Evolutionary conservation across 2,329 filamentous ascomycete species (phyloP).

Genomic region (Orbilia blumenaviensis): DNA sequence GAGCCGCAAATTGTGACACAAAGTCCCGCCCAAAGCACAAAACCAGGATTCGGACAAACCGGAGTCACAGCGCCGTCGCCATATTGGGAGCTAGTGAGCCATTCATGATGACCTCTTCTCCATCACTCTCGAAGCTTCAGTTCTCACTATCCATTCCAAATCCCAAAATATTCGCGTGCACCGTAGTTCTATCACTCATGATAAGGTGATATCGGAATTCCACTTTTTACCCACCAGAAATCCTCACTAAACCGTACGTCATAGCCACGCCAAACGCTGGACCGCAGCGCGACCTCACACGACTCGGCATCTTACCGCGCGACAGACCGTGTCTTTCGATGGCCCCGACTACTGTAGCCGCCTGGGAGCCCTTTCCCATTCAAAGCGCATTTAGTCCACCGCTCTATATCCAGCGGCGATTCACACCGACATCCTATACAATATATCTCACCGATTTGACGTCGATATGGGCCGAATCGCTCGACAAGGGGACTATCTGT

Average conservation of each 20-base stretch:
- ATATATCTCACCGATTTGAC: constrained; percentile 76
- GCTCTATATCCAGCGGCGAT: constrained; percentile 71
- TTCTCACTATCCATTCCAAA: neutral
- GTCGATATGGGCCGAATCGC: constrained; percentile 75
- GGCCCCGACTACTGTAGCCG: constrained; percentile 42
- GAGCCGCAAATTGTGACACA: constrained; percentile 31
- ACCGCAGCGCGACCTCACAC: constrained; percentile 35
- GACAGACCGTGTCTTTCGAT: constrained; percentile 25
- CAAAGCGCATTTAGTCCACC: constrained; percentile 62
- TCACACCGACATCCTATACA: constrained; percentile 69
- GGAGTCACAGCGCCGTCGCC: neutral
- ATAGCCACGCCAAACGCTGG: constrained; percentile 17
- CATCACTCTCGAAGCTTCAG: neutral
- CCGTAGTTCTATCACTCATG: constrained; percentile 22
- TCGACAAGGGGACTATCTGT: constrained; percentile 71
- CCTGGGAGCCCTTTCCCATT: constrained; percentile 56
- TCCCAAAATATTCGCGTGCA: neutral
- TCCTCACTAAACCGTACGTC: constrained; percentile 28
- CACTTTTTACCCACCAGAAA: constrained; percentile 14
- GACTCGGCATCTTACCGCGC: constrained; percentile 12
- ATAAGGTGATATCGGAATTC: constrained; percentile 24
- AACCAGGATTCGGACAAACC: constrained; percentile 2
- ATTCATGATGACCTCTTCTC: constrained; percentile 11
- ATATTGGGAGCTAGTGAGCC: neutral
- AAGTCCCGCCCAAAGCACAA: constrained; percentile 15